Evolutionary conservation across 2,329 filamentous ascomycete genomes (phyloP), one percentile per base, ranked within the genome.

Genomic region (Cladophialophora immunda): DNA sequence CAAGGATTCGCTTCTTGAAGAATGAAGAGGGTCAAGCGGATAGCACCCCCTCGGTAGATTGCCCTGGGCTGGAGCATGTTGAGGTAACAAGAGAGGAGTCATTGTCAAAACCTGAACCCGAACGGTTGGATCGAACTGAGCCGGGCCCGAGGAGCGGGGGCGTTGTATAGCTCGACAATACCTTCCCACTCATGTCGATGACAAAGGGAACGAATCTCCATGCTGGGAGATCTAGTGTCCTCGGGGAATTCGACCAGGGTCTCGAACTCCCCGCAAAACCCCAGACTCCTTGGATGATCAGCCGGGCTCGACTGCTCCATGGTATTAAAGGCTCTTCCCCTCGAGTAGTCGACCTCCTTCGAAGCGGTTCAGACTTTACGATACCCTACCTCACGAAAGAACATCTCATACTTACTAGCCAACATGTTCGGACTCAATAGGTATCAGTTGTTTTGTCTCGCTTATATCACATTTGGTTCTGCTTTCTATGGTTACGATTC

Each of bases 401-500:
- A 38, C 34, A 38, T 38, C 34, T 30, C 4, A 38, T 38, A 38
- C 15, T n/a, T 6, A 3, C 38, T 5, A 41, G 38, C 17, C 15
- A 41, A 41, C 17, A 56, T 56, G 54, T 56, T 56, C 6, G 54
- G 54, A 25, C 54, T 56, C 13, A 58, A 38, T 17, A 58, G 22
- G 32, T 58, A 13, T 38, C 55, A 34, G 13, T 9, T 58, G 5
- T 41, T 58, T 25, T 58, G 55, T 36, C 30, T 58, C 8, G 55
- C 30, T 4, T 58, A 58, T 17, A 41, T 58, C 19, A 58, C 32
- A 7, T 58, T 58, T 58, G 55, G 55, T 11, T 58, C 55, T 22
- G 17, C 32, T 22, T 58, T 58, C 55, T 58, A 58, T 41, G 55
- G 55, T 2, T 58, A 58, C 32, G 55, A 58, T 13, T 58, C 55